Evolutionary conservation across 176 grass and related monocot species (phyloP).

Genomic region (Urochloa ruziziensis): DNA sequence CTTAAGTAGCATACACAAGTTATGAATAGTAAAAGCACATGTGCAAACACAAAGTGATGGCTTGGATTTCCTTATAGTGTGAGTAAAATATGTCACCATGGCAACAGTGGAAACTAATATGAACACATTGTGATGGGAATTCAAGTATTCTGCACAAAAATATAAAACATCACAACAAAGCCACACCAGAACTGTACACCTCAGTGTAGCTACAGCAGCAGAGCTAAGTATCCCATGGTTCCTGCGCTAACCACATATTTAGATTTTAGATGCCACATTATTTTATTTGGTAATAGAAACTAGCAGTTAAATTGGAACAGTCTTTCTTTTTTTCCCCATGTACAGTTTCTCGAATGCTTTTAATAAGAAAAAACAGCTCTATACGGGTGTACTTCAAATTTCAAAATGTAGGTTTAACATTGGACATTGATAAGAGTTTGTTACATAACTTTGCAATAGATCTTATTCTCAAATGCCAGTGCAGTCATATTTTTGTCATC

Average conservation of each 20-base stretch:
- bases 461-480: background rate
- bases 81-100: background rate
- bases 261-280: background rate
- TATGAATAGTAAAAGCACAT: background rate
- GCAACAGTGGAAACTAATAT: background rate
- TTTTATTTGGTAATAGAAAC: constrained; percentile 12
- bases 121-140: background rate
- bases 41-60: background rate
- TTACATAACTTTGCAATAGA: background rate
- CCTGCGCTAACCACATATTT: background rate
- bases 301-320: background rate
- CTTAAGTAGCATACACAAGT: background rate
- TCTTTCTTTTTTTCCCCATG: background rate
- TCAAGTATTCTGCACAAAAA: background rate
- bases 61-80: constrained; percentile 1
- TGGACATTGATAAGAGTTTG: background rate
- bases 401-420: background rate
- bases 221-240: background rate
- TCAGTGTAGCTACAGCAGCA: background rate
- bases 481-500: background rate
- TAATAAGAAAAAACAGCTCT: background rate
- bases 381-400: background rate
- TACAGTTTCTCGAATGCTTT: constrained; percentile 2
- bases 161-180: constrained; percentile 11
- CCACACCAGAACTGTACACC: background rate